A percentile compares a stretch with the other conserved stretches of the same genome.
Evolutionary conservation across 2,329 filamentous ascomycete species (phyloP).

Genomic region (Xylaria sp.): DNA sequence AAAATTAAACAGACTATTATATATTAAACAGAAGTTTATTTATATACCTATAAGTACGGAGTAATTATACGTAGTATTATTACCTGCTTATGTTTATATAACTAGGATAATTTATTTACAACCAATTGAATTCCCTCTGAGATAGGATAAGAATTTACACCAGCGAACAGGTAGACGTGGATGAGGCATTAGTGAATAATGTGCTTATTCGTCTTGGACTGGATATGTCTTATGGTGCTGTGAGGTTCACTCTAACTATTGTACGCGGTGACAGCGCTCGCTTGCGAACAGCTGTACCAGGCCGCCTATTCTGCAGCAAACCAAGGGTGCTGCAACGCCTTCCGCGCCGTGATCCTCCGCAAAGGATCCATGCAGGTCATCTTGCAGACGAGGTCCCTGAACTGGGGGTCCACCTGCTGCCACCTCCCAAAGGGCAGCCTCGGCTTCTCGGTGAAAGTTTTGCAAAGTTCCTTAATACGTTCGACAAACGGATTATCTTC

Average conservation of each 20-base stretch:
- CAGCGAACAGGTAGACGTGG: constrained; percentile 15
- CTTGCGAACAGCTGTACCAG: constrained; percentile 22
- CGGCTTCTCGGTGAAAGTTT: constrained; percentile 25
- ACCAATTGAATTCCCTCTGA: constrained; percentile 13
- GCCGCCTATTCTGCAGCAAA: constrained; percentile 23
- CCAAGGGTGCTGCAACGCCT: constrained; percentile 32
- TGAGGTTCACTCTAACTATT: constrained; percentile 25
- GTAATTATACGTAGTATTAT: no score
- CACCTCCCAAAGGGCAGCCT: constrained; percentile 30
- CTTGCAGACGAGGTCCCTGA: constrained; percentile 32
- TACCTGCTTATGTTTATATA: constrained; percentile 11
- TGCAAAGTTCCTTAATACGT: constrained; percentile 26
- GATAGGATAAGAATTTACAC: constrained; percentile 18
- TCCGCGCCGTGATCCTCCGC: constrained; percentile 24
- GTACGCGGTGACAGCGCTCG: constrained; percentile 21
- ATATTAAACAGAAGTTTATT: no score
- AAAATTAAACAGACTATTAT: no score
- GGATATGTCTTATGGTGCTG: constrained; percentile 23
- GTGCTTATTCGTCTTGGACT: constrained; percentile 24
- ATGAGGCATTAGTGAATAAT: constrained; percentile 21
- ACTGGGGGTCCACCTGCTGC: constrained; percentile 29
- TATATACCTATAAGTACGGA: no score
- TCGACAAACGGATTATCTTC: constrained; percentile 29
- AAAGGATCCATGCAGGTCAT: constrained; percentile 26
- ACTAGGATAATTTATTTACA: constrained; percentile 17